Evolutionary conservation across 2,329 filamentous ascomycete genomes (phyloP), one percentile per base, ranked within the genome.

Genomic region (Paraphaeosphaeria minitans): DNA sequence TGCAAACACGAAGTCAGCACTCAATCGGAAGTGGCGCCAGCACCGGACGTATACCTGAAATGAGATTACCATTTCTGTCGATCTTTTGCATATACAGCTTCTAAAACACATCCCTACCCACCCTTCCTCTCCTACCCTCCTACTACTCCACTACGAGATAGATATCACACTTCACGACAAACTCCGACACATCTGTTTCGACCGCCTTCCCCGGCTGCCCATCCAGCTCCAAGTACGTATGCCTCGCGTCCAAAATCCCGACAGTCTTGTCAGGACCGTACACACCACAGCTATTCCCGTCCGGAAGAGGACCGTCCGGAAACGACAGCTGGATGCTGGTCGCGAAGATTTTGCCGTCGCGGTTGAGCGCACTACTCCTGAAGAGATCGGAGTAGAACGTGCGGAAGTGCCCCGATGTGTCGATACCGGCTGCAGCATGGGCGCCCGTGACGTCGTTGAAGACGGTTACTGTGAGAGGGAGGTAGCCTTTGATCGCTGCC

Each of bases 301-400:
- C 48, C 8, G 48, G 48, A 2, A 46, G 43, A 5, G 22, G 43
- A 6, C 29, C 13, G 10, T 14, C 33, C 7, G 31, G 14, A 31
- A 50, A 50, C 21, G 47, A 21, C 47, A 50, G 5, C 22, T 51
- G 33, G 12, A 41, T 19, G 33, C 48, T 51, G 35, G 48, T 51
- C 3, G 48, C 48, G 12, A 51, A 27, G 21, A 51, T 33, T 16
- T 14, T 37, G 29, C 29, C 31, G 10, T 50, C 31, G 47, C 29
- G 29, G 3, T 31, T 14, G 13, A 35, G 8, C 9, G 19, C 16
- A 10, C 31, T 19, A 10, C 13, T 8, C 2, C 7, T 14, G n/a
- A 50, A 50, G 1, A 50, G 10, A 1, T 29, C 31, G 31, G 37
- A 37, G 12, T 22, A n/a, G n/a, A 50, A 35, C 0, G 3, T 8